Conservation (phyloP, 2,329 filamentous ascomycete species). For the Penicillium sp. region DNA sequence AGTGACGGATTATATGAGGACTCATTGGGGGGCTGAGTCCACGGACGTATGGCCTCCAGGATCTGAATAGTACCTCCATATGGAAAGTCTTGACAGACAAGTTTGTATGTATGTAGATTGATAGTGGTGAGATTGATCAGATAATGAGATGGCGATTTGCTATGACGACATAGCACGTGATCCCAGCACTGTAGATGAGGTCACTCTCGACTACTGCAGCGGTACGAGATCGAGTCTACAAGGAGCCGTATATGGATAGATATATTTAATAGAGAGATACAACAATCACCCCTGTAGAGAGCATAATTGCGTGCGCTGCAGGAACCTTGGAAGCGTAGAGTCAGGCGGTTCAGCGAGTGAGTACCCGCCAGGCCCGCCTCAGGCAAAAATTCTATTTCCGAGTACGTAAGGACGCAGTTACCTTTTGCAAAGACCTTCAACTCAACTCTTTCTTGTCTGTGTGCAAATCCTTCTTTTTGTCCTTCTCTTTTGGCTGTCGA, state of each 20-base stretch:
- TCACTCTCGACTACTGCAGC: neutral
- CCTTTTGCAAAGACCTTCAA: neutral
- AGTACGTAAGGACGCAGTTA: neutral
- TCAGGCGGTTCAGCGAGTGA: neutral
- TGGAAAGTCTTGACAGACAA: neutral
- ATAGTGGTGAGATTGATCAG: no score
- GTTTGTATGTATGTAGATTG: neutral
- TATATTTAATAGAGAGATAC: no score
- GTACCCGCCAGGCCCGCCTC: neutral
- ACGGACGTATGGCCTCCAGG: neutral
- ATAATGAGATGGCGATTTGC: neutral
- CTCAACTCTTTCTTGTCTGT: neutral
- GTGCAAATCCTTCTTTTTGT: constrained; percentile 28
- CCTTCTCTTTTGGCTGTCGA: constrained; percentile 21
- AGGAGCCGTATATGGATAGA: neutral
- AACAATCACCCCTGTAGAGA: no score
- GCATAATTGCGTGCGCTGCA: no score
- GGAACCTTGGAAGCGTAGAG: no score
- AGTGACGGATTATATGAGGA: neutral
- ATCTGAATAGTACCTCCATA: neutral
- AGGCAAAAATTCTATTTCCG: neutral
- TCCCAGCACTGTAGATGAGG: neutral
- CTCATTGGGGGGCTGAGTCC: neutral
- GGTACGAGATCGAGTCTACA: neutral
- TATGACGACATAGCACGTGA: constrained; percentile 10